Base-by-base conservation (phyloP, 306 rosid genomes). In the Cicer bijugum region DNA sequence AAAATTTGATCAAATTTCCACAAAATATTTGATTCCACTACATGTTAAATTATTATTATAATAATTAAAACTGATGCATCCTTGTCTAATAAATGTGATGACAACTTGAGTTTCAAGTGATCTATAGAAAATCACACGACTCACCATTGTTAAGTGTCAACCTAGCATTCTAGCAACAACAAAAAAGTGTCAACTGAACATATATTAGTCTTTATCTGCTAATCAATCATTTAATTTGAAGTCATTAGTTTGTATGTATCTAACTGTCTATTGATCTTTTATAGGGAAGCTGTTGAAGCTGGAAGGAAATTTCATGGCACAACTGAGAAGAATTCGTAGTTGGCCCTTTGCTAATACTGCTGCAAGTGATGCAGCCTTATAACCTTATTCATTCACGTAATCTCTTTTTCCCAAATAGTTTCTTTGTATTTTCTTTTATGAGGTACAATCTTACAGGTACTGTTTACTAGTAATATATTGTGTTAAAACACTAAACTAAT, bases 271-370 rank as follows among this genome's bases (percentile, higher is more conserved):
- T 28, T 68, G 63, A 75, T 44, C 33, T 79, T 70, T 71, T 79
- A 74, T 90, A 91, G 97, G 83, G 97, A 95, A 87, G 99, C 99
- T 65, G 96, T 90, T 11, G 99, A 91, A 75, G 89, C 95, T 9
- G 99, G 97, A 75, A 84, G 91, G 79, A 87, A 87, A 79, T 90
- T 90, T 83, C 97, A 95, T 62, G 90, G 85, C 37, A 79, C 79
- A 0, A 76, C 82, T 58, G 77, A 89, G 74, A 78, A 80, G 33
- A 81, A 77, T 8, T 70, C 86, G 7, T 84, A 88, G 77, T 66
- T 48, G 8, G 61, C 53, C 44, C 20, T 74, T 66, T 23, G 45
- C 67, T 42, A 63, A 52, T 55, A 56, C 48, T 17, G 55, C 45
- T 72, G 60, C 9, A 12, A 44, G 43, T 55, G 64, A 16, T 48